Base-by-base conservation (phyloP, 1,139 yeast genomes). In the Nakaseomyces kungkrabaensis region DNA sequence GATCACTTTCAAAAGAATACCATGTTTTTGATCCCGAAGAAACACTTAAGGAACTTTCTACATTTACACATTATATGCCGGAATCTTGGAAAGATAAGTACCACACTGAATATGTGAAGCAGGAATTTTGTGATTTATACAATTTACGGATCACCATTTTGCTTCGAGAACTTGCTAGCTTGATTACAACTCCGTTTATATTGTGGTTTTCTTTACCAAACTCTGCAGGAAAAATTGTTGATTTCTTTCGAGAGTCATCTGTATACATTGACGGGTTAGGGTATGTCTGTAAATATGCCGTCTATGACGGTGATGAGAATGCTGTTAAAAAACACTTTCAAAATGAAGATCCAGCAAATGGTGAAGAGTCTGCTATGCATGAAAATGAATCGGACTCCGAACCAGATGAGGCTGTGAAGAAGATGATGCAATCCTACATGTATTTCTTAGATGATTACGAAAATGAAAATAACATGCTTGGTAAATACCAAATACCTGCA, bases 191-290 rank as follows among this genome's bases (percentile, higher is more conserved):
- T 0, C 99, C 98, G 1, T 85, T 88, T 55, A 78, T 94, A 13
- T 71, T 92, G 24, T 89, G 96, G 87, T 82, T 84, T 63, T 80
- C 88, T 32, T 71, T 92, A 31, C 88, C 96, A 11, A 75, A 75
- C 47, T 76, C 79, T 46, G 74, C 92, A 13, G 90, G 87, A 34
- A 73, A 79, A 37, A 84, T 92, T 43, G 78, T 92, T 37, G 97
- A 92, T 63, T 92, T 92, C 61, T 87, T 90, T 67, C 70, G 97
- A 51, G 97, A 92, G 54, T 84, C 79, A 58, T 82, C 95, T 9
- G 81, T 89, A 10, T 94, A 90, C 65, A 88, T 90, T 46, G 97
- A 90, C 68, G 97, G 97, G 0, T 71, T 92, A 44, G 99, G 98
- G 0, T 85, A 90, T 61, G 95, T 92, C 37, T 92, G 98, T 63